A percentile compares a stretch with the other conserved stretches of the same genome.
These are phyloP conservation scores for Fistulinella cinereoalba DNA, from an alignment of 1,284 basidiomycete genomes.

Conservation along the genomic window DNA sequence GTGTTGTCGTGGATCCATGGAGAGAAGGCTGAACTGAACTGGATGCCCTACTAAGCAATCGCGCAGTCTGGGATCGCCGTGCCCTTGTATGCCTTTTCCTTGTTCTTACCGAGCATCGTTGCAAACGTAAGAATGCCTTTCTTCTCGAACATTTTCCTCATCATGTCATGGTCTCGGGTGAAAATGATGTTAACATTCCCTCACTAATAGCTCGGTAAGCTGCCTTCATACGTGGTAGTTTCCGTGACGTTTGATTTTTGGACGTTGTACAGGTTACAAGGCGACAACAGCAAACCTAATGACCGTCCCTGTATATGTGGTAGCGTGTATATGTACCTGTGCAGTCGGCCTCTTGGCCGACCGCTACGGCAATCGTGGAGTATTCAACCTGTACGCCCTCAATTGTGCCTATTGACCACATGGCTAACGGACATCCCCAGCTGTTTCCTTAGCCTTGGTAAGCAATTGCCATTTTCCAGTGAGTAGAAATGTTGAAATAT, in stretches of 20 bases:
- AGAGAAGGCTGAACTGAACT: no score
- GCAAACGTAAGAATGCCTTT: constrained; percentile 45
- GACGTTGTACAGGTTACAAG: constrained; percentile 46
- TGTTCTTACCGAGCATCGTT: constrained; percentile 74
- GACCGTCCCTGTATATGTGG: constrained; percentile 65
- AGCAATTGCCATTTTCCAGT: not conserved
- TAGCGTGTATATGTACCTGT: constrained; percentile 66
- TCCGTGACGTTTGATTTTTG: constrained; percentile 6
- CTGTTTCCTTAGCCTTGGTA: constrained; percentile 40
- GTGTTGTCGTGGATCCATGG: no score
- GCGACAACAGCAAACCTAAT: constrained; percentile 74
- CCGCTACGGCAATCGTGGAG: constrained; percentile 54
- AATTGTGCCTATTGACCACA: not conserved
- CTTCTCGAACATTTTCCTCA: no score
- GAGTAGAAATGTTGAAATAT: not conserved
- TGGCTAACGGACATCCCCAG: constrained; percentile 16
- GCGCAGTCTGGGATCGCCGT: constrained; percentile 56
- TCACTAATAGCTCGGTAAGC: constrained; percentile 44
- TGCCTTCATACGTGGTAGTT: constrained; percentile 15
- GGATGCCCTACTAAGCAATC: constrained; percentile 50
- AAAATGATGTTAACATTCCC: not conserved
- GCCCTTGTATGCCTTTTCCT: constrained; percentile 69
- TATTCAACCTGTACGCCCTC: constrained; percentile 57
- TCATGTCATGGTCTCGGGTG: no score
- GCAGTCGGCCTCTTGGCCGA: constrained; percentile 62